phyloP scores from a whole-genome alignment of 306 rosid species.

The Abrus precatorius region DNA sequence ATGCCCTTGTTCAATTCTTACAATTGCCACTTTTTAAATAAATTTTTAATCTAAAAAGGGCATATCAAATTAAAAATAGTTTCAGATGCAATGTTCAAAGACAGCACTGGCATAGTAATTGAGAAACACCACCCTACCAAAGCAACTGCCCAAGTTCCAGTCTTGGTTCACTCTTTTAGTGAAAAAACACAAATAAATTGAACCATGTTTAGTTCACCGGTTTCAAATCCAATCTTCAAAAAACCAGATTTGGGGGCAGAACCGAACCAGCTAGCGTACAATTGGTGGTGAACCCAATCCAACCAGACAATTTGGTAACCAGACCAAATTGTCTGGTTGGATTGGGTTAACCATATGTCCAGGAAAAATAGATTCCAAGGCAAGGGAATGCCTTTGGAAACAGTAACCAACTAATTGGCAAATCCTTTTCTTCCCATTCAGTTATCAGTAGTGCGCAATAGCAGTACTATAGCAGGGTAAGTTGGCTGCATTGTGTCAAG shows the following conservation, averaged over 20 bases:
- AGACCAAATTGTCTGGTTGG: no score
- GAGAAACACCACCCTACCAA: constrained; percentile 14
- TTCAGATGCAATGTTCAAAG: constrained; percentile 11
- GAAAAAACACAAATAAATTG: constrained; percentile 9
- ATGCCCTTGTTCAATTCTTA: constrained; percentile 24
- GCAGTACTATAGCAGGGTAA: neutral
- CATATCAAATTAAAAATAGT: neutral
- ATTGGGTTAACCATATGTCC: neutral
- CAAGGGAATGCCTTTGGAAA: constrained; percentile 14
- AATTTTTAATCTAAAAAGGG: constrained; percentile 2
- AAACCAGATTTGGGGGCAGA: neutral
- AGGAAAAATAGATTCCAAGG: constrained; percentile 31
- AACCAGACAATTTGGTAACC: neutral
- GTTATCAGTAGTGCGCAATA: neutral
- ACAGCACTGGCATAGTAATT: neutral
- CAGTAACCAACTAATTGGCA: constrained; percentile 12
- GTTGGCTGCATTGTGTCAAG: neutral
- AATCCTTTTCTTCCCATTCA: neutral
- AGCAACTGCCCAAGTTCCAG: constrained; percentile 23
- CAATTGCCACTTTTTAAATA: neutral
- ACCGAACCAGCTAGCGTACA: neutral
- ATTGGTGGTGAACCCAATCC: constrained; percentile 13
- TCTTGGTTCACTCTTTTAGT: neutral
- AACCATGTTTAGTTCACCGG: neutral
- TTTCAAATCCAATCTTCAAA: constrained; percentile 17